Conservation (phyloP, 257 asterid genomes). For the Penstemon davidsonii region DNA sequence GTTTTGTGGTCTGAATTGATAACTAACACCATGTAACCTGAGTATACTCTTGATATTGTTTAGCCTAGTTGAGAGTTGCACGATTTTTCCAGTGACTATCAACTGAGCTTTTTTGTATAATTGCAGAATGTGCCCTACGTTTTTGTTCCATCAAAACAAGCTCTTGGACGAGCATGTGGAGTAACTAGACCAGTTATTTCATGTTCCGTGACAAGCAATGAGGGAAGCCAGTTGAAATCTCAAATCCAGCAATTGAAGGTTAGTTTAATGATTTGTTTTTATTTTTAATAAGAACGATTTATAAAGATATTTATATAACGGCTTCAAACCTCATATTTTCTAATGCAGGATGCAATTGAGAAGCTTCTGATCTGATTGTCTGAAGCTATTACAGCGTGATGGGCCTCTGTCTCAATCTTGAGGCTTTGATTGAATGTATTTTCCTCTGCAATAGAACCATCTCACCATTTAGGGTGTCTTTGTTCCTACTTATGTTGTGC, state of each 20-base stretch:
- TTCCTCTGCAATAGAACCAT: constrained; percentile 15
- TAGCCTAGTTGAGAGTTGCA: too few species aligned
- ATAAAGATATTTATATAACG: not conserved
- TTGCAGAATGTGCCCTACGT: constrained; percentile 72
- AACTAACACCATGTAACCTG: too few species aligned
- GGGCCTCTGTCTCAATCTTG: constrained; percentile 39
- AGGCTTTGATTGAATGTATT: constrained; percentile 40
- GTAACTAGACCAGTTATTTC: constrained; percentile 90
- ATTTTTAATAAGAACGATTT: not conserved
- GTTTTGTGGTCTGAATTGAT: too few species aligned
- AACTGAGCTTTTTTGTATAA: too few species aligned
- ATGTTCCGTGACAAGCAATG: constrained; percentile 84
- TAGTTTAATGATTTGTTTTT: not conserved
- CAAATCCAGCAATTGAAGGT: constrained; percentile 88
- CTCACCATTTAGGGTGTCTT: too few species aligned
- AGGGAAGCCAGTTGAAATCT: constrained; percentile 86
- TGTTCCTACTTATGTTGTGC: too few species aligned
- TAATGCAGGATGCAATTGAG: constrained; percentile 44
- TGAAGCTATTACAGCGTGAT: constrained; percentile 34
- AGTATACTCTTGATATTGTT: too few species aligned
- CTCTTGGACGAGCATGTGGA: constrained; percentile 93
- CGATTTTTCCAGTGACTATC: too few species aligned
- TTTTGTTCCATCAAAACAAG: constrained; percentile 75
- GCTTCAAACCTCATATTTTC: not conserved
- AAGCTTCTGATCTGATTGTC: constrained; percentile 40